Conservation (phyloP, 805 yeast species). For the Priceomyces carsonii region DNA sequence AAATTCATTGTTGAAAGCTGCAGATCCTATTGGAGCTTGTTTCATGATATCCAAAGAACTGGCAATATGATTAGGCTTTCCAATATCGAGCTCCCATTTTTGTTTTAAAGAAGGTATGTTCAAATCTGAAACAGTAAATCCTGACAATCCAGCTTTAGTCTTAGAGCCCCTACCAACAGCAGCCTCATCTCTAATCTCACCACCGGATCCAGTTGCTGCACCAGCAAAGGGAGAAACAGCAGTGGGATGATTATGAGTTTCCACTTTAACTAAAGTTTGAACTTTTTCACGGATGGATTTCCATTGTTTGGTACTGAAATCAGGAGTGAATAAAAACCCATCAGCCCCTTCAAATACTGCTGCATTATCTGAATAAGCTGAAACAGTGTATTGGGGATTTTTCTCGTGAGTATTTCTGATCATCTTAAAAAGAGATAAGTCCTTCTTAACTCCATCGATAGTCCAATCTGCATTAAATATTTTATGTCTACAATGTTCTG, state of each 20-base stretch:
- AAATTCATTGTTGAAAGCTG: slow-evolving; percentile 97
- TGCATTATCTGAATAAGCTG: slow-evolving; percentile 97
- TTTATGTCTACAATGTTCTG: slow-evolving; percentile 99
- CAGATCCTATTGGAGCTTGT: slow-evolving; percentile 96
- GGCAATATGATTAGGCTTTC: slow-evolving; percentile 92
- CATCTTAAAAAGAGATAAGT: slow-evolving; percentile 84
- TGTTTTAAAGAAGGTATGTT: slow-evolving; percentile 80
- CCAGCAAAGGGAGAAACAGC: slow-evolving; percentile 99
- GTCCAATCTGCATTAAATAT: slow-evolving; percentile 99
- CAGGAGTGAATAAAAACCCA: slow-evolving; percentile 79
- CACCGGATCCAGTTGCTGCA: slow-evolving; percentile 99
- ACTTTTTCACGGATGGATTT: slow-evolving; percentile 71
- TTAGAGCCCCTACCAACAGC: slow-evolving; percentile 99
- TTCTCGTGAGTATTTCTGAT: slow-evolving; percentile 88
- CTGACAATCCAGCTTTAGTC: slow-evolving; percentile 94
- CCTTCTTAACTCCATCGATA: slow-evolving; percentile 78
- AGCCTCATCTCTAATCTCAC: slow-evolving; percentile 99
- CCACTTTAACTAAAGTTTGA: slow-evolving; percentile 91
- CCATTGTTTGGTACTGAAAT: slow-evolving; percentile 72
- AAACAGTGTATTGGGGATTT: slow-evolving; percentile 78
- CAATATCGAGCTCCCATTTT: slow-evolving; percentile 94
- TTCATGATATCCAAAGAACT: slow-evolving; percentile 92
- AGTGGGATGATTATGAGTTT: slow-evolving; percentile 98
- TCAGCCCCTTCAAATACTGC: slow-evolving; percentile 89
- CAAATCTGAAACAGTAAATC: slow-evolving; percentile 89